Conservation (phyloP, 2,329 filamentous ascomycete species). For the Ceratocystis ficicola region DNA sequence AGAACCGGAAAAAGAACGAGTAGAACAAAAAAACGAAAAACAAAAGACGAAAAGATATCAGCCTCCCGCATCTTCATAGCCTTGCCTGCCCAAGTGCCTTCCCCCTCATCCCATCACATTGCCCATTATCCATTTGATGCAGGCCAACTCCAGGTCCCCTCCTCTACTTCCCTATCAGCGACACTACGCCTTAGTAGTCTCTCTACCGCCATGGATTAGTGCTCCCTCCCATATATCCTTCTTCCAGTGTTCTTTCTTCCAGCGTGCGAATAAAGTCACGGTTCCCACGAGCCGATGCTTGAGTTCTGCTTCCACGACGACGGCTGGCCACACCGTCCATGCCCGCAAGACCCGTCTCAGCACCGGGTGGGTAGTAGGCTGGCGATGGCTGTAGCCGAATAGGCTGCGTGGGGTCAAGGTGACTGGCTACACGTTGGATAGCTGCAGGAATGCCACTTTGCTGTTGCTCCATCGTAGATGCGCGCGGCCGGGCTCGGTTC, state of each 20-base stretch:
- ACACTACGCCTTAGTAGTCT: not conserved
- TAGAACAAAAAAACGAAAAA: constrained; percentile 5
- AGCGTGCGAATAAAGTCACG: constrained; percentile 89
- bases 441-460: constrained; percentile 84
- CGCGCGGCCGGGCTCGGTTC: constrained; percentile 67
- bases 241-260: constrained; percentile 86
- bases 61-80: constrained; percentile 6
- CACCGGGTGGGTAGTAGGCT: constrained; percentile 89
- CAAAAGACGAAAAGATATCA: constrained; percentile 11
- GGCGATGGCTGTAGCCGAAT: constrained; percentile 91
- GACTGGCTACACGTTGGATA: constrained; percentile 88
- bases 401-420: constrained; percentile 86
- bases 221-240: constrained; percentile 62
- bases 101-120: not conserved
- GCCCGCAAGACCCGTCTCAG: constrained; percentile 50
- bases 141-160: not conserved
- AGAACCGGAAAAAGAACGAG: constrained; percentile 11
- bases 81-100: not conserved
- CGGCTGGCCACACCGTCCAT: constrained; percentile 55
- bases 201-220: constrained; percentile 17
- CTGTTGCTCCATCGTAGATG: constrained; percentile 92
- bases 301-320: constrained; percentile 62
- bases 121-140: not conserved
- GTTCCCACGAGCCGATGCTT: constrained; percentile 49
- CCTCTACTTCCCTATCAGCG: not conserved